These are phyloP conservation scores for Irpex rosettiformis DNA, from an alignment of 1,284 basidiomycete genomes.

Conservation along the genomic window DNA sequence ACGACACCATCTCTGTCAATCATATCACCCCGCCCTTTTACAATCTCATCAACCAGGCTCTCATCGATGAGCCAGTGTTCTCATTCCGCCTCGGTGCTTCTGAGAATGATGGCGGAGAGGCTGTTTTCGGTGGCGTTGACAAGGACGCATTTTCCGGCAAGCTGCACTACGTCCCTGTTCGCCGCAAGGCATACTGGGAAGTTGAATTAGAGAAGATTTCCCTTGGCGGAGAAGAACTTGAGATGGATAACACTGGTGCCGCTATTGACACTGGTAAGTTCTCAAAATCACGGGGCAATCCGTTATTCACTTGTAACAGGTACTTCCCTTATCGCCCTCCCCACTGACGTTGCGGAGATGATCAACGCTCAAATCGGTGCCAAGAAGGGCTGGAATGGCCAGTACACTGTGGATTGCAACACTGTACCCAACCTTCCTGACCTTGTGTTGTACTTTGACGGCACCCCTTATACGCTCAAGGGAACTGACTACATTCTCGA, in stretches of 20 bases:
- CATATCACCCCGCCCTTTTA: slow-evolving; percentile 95
- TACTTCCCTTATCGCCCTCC: slow-evolving; percentile 88
- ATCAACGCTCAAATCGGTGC: slow-evolving; percentile 95
- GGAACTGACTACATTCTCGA: slow-evolving; percentile 88
- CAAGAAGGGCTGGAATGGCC: slow-evolving; percentile 90
- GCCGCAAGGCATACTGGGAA: slow-evolving; percentile 98
- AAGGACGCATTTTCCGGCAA: slow-evolving; percentile 75
- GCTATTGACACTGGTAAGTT: slow-evolving; percentile 90
- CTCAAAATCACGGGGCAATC: neutral
- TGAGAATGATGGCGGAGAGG: slow-evolving; percentile 90
- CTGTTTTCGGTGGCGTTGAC: slow-evolving; percentile 93
- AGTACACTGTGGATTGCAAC: slow-evolving; percentile 89
- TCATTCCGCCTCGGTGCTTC: slow-evolving; percentile 92
- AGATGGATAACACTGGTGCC: slow-evolving; percentile 89
- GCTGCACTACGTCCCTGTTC: slow-evolving; percentile 87
- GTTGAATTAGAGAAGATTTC: slow-evolving; percentile 86
- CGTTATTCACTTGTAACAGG: slow-evolving; percentile 46
- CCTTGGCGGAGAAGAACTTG: slow-evolving; percentile 84
- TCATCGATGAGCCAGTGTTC: slow-evolving; percentile 88
- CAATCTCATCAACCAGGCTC: slow-evolving; percentile 83
- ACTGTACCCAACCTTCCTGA: slow-evolving; percentile 85
- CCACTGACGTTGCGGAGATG: slow-evolving; percentile 96
- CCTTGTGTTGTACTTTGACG: slow-evolving; percentile 81
- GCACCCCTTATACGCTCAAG: slow-evolving; percentile 78
- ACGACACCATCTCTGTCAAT: slow-evolving; percentile 96